Conservation (phyloP, 2,329 filamentous ascomycete species). For the Ophiocordyceps australis region DNA sequence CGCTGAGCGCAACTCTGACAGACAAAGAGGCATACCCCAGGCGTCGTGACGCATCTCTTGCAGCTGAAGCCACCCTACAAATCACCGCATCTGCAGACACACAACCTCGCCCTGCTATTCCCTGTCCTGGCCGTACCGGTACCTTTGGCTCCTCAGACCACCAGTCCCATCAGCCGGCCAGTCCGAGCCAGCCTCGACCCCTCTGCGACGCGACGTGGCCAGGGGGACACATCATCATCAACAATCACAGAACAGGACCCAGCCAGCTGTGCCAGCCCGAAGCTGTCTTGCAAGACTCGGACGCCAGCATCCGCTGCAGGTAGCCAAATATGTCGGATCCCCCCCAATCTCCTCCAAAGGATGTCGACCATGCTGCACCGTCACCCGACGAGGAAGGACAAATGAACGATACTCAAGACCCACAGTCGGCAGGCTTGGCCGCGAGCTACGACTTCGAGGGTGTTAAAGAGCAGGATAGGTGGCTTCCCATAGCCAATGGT, state of each 20-base stretch:
- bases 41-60: conserved; percentile 34
- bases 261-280: conserved; percentile 37
- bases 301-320: conserved; percentile 45
- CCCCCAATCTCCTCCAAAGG: conserved; percentile 77
- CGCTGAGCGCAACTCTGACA: too few species aligned
- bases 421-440: conserved; percentile 55
- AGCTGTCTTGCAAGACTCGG: conserved; percentile 35
- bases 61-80: conserved; percentile 26
- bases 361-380: conserved; percentile 84
- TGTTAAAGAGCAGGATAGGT: conserved; percentile 98
- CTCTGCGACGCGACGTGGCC: conserved; percentile 47
- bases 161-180: too few species aligned
- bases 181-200: too few species aligned
- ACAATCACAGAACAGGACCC: background rate
- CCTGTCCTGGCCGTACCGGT: too few species aligned
- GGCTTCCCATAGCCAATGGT: conserved; percentile 99
- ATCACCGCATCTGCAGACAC: too few species aligned
- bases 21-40: too few species aligned
- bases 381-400: conserved; percentile 86
- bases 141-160: too few species aligned
- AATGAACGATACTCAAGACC: conserved; percentile 76
- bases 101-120: too few species aligned
- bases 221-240: conserved; percentile 33
- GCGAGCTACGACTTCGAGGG: conserved; percentile 73
- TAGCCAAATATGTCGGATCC: conserved; percentile 83